phyloP scores from a whole-genome alignment of 331 rosid species.

The Stylosanthes scabra region DNA sequence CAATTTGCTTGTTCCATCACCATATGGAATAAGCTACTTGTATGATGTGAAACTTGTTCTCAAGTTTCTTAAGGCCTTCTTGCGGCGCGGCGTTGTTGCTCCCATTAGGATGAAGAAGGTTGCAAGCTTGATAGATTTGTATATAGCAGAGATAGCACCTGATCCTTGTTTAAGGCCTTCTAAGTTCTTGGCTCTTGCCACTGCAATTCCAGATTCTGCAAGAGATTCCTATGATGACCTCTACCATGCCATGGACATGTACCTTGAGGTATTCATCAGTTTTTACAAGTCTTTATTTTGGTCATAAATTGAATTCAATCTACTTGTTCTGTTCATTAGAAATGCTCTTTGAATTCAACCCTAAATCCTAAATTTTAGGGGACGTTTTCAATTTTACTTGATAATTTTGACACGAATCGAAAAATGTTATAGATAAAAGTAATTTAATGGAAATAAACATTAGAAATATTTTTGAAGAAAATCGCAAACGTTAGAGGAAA shows the following conservation, averaged over 20 bases:
- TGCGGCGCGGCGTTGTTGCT: constrained; percentile 35
- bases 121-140: constrained; percentile 73
- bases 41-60: constrained; percentile 90
- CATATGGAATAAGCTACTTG: constrained; percentile 61
- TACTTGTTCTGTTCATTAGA: not conserved
- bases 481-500: too few relatives aligned
- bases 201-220: constrained; percentile 72
- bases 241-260: constrained; percentile 84
- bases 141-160: constrained; percentile 90
- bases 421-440: too few relatives aligned
- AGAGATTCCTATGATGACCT: constrained; percentile 79
- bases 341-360: too few relatives aligned
- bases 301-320: not conserved
- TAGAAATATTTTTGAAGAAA: too few relatives aligned
- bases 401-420: too few relatives aligned
- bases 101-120: constrained; percentile 63
- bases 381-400: too few relatives aligned
- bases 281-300: constrained; percentile 10
- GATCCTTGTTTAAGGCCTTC: constrained; percentile 83
- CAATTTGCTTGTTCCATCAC: constrained; percentile 89
- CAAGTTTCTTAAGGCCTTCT: constrained; percentile 72
- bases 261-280: constrained; percentile 70
- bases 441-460: too few relatives aligned
- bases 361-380: too few relatives aligned
- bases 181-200: constrained; percentile 70